Evolutionary conservation across 768 basidiomycete genomes (phyloP), one percentile per base, ranked within the genome.

Genomic region (Cystobasidium onofrii): DNA sequence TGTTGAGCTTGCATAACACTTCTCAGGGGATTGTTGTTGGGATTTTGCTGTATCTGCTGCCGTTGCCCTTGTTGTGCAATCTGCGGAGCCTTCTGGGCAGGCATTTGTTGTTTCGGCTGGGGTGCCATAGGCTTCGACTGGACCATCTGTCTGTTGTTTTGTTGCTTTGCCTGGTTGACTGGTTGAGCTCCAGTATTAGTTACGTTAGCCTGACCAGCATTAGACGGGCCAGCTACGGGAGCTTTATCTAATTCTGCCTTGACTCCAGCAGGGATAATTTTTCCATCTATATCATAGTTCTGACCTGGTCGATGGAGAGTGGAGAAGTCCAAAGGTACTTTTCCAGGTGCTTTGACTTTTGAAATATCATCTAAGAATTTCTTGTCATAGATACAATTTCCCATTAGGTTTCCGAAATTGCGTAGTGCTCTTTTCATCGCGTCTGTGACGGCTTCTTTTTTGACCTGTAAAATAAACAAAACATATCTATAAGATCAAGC

Each of bases 361-460:
- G 86, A 83, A 10, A 99, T 84, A 79, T 94, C 90, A 61, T 88
- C 85, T 0, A 90, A 86, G 80, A 92, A 97, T 6, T 85, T 81
- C 82, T 95, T 96, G 83, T 98, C 96, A 78, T 98, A 98, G n/a
- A 98, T 82, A 81, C 96, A 99, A 78, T 96, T 95, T 0, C 96
- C 96, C 18, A 98, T 84, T 1, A 98, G 83, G 80, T 94, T 96
- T 46, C 96, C 96, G 79, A 98, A 99, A 76, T 88, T 91, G 29
- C 92, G 85, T 10, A 99, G 84, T 0, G 92, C 87, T 36, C 75
- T 36, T 81, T 99, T 99, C 67, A 95, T 83, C 0, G 86, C 95
- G 77, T 99, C 96, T 0, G 96, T 99, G 0, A 97, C 89, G 0
- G 96, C 94, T 80, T 98, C 96, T 78, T 99, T 99, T 85, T 97